phyloP scores from a whole-genome alignment of 179 eudicot species.

The Beta corolliflora region DNA sequence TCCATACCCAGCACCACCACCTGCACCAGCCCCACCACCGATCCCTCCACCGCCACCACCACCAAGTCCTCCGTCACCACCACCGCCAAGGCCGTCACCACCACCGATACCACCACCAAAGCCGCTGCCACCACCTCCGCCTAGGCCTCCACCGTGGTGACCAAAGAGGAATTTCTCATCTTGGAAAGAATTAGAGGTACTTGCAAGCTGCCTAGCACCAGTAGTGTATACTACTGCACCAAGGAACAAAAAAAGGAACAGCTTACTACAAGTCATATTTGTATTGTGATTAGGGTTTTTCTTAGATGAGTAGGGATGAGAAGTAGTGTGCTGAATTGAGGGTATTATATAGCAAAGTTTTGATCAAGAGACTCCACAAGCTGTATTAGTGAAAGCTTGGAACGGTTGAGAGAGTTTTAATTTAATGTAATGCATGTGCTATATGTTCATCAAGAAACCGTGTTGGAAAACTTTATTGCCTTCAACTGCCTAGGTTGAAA shows the following conservation, averaged over 20 bases:
- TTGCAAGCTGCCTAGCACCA: conserved; percentile 32
- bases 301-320: conserved; percentile 24
- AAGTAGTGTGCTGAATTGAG: conserved; percentile 10
- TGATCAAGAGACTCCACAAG: conserved; percentile 1
- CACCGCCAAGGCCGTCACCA: conserved; percentile 16
- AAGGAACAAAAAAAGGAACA: conserved; percentile 29
- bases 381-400: background rate
- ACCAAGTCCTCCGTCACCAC: conserved; percentile 17
- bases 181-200: background rate
- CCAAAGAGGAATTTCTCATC: conserved; percentile 27
- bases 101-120: conserved; percentile 12
- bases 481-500: conserved; percentile 34
- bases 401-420: conserved; percentile 24
- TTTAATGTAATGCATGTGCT: conserved; percentile 18
- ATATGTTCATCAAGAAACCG: conserved; percentile 27
- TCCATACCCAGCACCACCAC: conserved; percentile 9
- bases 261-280: conserved; percentile 25
- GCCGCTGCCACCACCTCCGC: conserved; percentile 14
- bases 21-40: conserved; percentile 17
- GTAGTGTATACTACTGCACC: conserved; percentile 34
- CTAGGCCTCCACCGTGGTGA: conserved; percentile 18
- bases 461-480: conserved; percentile 27
- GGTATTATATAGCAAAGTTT: conserved; percentile 29
- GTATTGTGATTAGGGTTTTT: background rate
- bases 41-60: conserved; percentile 20